Base-by-base conservation (phyloP, 208 protist genomes). In the Chromosphaera perkinsii region DNA sequence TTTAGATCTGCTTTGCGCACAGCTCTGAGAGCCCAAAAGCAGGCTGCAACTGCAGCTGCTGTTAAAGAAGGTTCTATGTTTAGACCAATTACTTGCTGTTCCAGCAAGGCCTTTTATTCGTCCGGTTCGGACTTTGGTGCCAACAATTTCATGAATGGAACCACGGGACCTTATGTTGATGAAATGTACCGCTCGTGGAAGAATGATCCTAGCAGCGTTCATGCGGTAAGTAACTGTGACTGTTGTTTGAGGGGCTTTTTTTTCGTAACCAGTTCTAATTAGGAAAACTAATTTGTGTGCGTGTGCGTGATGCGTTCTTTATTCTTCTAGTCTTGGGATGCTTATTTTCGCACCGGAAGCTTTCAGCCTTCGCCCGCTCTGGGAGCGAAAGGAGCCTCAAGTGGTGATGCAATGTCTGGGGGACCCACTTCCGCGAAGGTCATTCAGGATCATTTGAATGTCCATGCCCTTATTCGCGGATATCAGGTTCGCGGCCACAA, bases 101-200 rank as follows among this genome's bases (percentile, higher is more conserved):
- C 10, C 39, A 7, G 39, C 39, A n/a, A 45, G 17, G 39, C 39
- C 39, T 45, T 17, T 17, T 45, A 7, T n/a, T 17, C 17, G 10
- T n/a, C n/a, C n/a, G n/a, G n/a, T n/a, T n/a, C n/a, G n/a, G n/a
- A n/a, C n/a, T n/a, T n/a, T n/a, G n/a, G 29, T 33, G 35, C 29
- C 17, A 52, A 70, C n/a, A 45, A 29, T n/a, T 70, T 70, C 35
- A 27, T 70, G 26, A 60, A 57, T 39, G 65, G 65, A 27, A 35
- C 35, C 14, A 60, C 20, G 24, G 51, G 54, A 33, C 26, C 52
- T 26, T 73, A 73, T 40, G 39, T 66, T 20, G 68, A 73, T 2
- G 68, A 73, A 40, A 73, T 73, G 68, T 63, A 73, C 49, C 37
- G 24, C 9, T 39, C 68, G 5, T 73, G 68, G 68, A 73, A 66